Evolutionary conservation across 2,329 filamentous ascomycete genomes (phyloP).

Genomic region (Fusarium sp.): DNA sequence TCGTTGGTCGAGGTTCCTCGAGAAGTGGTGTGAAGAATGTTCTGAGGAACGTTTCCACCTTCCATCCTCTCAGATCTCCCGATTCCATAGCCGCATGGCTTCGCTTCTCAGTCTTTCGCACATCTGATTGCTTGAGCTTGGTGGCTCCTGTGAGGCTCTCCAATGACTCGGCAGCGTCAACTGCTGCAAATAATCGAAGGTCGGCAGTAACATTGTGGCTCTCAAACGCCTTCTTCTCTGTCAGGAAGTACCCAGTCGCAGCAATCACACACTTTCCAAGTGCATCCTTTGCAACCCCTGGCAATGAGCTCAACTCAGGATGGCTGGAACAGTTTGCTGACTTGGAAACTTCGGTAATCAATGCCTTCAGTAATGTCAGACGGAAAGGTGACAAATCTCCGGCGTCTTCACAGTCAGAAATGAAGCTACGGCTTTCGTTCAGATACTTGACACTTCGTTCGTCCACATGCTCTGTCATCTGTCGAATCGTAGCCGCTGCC

Average conservation of each 20-base stretch:
- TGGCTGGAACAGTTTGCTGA: slow-evolving; percentile 46
- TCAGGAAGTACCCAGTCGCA: slow-evolving; percentile 45
- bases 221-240: slow-evolving; percentile 48
- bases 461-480: slow-evolving; percentile 58
- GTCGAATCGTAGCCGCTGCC: slow-evolving; percentile 51
- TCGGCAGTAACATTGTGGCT: slow-evolving; percentile 38
- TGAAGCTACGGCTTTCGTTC: slow-evolving; percentile 43
- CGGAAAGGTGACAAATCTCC: slow-evolving; percentile 47
- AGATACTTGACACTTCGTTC: slow-evolving; percentile 58
- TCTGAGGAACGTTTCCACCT: slow-evolving; percentile 57
- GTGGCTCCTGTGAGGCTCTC: slow-evolving; percentile 36
- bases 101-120: slow-evolving; percentile 52
- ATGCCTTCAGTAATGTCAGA: slow-evolving; percentile 52
- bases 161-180: slow-evolving; percentile 47
- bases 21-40: slow-evolving; percentile 51
- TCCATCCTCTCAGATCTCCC: slow-evolving; percentile 58
- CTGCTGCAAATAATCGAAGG: slow-evolving; percentile 49
- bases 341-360: slow-evolving; percentile 46
- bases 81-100: slow-evolving; percentile 49
- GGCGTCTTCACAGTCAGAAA: slow-evolving; percentile 41
- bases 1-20: slow-evolving; percentile 49
- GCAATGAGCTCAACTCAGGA: slow-evolving; percentile 39
- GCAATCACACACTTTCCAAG: slow-evolving; percentile 45
- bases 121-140: slow-evolving; percentile 47
- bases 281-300: slow-evolving; percentile 42